These are phyloP conservation scores for Saturnispora ahearnii DNA, from an alignment of 805 yeast genomes.

Conservation along the genomic window DNA sequence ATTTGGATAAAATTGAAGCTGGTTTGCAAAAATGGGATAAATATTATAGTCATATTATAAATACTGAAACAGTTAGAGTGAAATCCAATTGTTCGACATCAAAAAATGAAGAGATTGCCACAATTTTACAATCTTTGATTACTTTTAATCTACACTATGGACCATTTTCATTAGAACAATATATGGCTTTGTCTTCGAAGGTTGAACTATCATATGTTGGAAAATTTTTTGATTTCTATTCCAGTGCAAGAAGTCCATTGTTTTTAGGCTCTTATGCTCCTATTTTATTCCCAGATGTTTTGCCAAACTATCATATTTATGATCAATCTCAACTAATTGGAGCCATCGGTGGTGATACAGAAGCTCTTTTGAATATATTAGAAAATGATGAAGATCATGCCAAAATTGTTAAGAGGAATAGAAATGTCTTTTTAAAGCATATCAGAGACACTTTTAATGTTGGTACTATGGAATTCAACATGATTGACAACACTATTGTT, in stretches of 20 bases:
- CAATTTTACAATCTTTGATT: constrained; percentile 30
- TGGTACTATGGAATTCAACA: constrained; percentile 47
- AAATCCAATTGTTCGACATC: not conserved
- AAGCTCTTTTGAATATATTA: not conserved
- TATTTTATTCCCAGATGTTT: constrained; percentile 48
- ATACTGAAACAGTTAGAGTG: constrained; percentile 18
- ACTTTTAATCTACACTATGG: constrained; percentile 32
- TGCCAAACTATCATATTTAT: constrained; percentile 49
- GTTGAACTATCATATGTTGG: constrained; percentile 55
- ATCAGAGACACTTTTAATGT: constrained; percentile 58
- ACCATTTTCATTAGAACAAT: constrained; percentile 39
- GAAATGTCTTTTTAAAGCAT: constrained; percentile 44
- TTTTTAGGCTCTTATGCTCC: constrained; percentile 58
- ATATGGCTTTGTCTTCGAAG: constrained; percentile 56
- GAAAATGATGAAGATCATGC: constrained; percentile 1
- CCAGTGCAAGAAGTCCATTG: constrained; percentile 45
- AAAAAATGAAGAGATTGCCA: constrained; percentile 10
- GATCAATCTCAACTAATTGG: constrained; percentile 44
- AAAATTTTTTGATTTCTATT: constrained; percentile 33
- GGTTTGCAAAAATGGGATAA: constrained; percentile 81
- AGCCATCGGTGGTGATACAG: constrained; percentile 38
- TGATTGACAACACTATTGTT: constrained; percentile 41
- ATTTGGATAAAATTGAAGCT: constrained; percentile 57
- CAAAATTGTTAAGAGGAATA: constrained; percentile 8
- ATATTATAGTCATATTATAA: constrained; percentile 34